Conservation (phyloP, 2,329 filamentous ascomycete species). For the Penicillium palitans region DNA sequence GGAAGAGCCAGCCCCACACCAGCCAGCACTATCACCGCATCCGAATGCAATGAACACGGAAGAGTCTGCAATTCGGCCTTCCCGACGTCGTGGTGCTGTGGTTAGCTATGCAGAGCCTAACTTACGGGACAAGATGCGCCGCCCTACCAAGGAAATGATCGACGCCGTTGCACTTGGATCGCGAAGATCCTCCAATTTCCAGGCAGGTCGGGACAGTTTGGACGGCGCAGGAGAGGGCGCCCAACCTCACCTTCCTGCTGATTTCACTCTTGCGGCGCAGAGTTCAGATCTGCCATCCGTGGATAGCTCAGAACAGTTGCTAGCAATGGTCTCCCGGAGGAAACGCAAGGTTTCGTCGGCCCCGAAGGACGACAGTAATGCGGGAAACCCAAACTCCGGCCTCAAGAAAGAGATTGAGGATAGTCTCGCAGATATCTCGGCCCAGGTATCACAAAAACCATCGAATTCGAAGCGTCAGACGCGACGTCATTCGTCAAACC, state of each 20-base stretch:
- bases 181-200: slow-evolving; percentile 50
- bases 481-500: slow-evolving; percentile 38
- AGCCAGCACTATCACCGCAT: not conserved
- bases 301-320: slow-evolving; percentile 20
- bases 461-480: slow-evolving; percentile 22
- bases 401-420: slow-evolving; percentile 8
- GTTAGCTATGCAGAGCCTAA: slow-evolving; percentile 84
- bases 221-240: slow-evolving; percentile 24
- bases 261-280: slow-evolving; percentile 19
- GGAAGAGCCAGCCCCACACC: slow-evolving; percentile 4
- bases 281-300: slow-evolving; percentile 20
- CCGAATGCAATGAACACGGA: slow-evolving; percentile 13
- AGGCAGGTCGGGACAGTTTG: slow-evolving; percentile 46
- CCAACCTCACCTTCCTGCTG: slow-evolving; percentile 5
- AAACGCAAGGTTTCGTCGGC: slow-evolving; percentile 34
- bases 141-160: slow-evolving; percentile 72
- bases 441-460: slow-evolving; percentile 10
- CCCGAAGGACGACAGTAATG: slow-evolving; percentile 15
- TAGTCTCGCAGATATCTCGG: slow-evolving; percentile 9
- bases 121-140: slow-evolving; percentile 77
- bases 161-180: slow-evolving; percentile 64
- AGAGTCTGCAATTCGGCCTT: slow-evolving; percentile 50
- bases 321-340: slow-evolving; percentile 31
- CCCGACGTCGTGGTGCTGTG: slow-evolving; percentile 64
- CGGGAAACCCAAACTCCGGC: not conserved